A percentile compares a stretch with the other conserved stretches of the same genome.
Evolutionary conservation across 768 basidiomycete species (phyloP).

Genomic region (Phylloporus scabripes): DNA sequence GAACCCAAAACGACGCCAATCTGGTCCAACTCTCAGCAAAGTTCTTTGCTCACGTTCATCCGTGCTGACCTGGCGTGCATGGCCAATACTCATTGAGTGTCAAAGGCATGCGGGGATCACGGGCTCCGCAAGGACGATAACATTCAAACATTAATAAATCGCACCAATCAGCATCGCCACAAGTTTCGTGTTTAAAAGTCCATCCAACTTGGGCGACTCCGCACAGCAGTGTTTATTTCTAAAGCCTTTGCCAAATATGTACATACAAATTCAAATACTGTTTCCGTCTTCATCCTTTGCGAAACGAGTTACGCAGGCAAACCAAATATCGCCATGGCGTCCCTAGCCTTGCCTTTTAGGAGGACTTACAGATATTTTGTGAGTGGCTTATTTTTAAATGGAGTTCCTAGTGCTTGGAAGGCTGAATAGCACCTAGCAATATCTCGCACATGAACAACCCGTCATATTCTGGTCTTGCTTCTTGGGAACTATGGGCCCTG

Average conservation of each 20-base stretch:
- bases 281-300: slow-evolving; percentile 12
- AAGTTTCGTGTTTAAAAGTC: no score
- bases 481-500: slow-evolving; percentile 70
- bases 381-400: background rate
- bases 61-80: no score
- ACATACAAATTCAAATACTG: slow-evolving; percentile 20
- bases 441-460: slow-evolving; percentile 84
- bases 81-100: no score
- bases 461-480: slow-evolving; percentile 85
- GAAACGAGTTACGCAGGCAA: background rate
- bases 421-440: slow-evolving; percentile 53
- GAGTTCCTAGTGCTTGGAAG: background rate
- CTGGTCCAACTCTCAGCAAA: no score
- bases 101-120: no score
- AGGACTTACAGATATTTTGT: slow-evolving; percentile 29
- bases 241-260: slow-evolving; percentile 20
- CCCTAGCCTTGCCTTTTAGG: slow-evolving; percentile 27
- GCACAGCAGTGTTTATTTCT: slow-evolving; percentile 18
- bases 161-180: no score
- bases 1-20: no score
- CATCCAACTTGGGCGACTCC: no score
- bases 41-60: no score
- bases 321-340: slow-evolving; percentile 19
- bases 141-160: no score
- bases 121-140: no score